Evolutionary conservation across 768 basidiomycete genomes (phyloP), one percentile per base, ranked within the genome.

Genomic region (Russula ochroleuca): DNA sequence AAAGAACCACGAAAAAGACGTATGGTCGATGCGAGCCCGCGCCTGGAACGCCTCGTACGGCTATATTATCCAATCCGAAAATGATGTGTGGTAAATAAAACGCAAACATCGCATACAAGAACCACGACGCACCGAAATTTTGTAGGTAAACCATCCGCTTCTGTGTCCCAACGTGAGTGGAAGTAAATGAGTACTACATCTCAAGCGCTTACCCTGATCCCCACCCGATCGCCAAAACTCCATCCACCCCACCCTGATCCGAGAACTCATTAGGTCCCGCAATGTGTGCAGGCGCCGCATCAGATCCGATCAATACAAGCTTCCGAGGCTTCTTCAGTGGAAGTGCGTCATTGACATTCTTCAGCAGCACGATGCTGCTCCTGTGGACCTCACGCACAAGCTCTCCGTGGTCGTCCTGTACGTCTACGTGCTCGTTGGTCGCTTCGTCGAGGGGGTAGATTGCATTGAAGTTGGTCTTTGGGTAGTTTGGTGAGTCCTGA

Each of bases 161-260:
- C 83, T 81, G 25, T 63, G 69, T 48, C 8, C 28, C 28, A 5
- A 28, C 28, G 28, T 28, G 28, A 28, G 28, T 5, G 2, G 8
- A 0, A 6, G 14, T 2, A 25, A 14, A 13, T 6, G 28, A 5
- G 3, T 0, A 25, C 3, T 15, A 8, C 11, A 13, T 9, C 35
- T 48, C 14, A 58, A 35, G 6, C 11, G 37, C 66, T 43, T 8
- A 67, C 75, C 92, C 92, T 55, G 87, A 89, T 41, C 92, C 94
- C 94, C 94, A 97, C 15, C 93, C 93, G 87, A 94, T 88, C 9
- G 92, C 92, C 23, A 97, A 79, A 19, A 88, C 79, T 9, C 92
- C 92, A 53, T 77, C 74, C 45, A 72, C 72, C 35, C 77, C 74
- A 38, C 73, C 73, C 21, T 73, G 75, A 62, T 82, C 82, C 3